These are phyloP conservation scores for Calonectria naviculata DNA, from an alignment of 2,329 filamentous ascomycete genomes.

Conservation along the genomic window DNA sequence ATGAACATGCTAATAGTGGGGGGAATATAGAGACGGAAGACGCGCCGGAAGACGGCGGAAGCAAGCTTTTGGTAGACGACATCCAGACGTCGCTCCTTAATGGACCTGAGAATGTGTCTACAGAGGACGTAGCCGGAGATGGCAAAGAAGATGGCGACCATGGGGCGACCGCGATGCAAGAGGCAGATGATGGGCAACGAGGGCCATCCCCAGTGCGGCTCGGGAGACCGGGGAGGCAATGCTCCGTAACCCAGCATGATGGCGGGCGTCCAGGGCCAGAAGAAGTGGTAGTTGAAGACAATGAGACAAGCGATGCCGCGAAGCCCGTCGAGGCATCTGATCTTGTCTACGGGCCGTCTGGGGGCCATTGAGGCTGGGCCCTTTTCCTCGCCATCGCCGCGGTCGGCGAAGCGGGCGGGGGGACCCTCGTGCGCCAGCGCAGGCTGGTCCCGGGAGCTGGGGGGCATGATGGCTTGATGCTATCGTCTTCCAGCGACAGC, in stretches of 20 bases:
- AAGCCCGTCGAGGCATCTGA: conserved; percentile 52
- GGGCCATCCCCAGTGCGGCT: conserved; percentile 45
- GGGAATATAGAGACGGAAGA: conserved; percentile 53
- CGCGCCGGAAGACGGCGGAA: conserved; percentile 50
- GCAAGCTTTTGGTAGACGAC: conserved; percentile 50
- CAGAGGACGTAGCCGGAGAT: conserved; percentile 56
- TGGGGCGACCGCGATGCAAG: conserved; percentile 51
- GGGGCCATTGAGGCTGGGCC: conserved; percentile 5
- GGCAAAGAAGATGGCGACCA: conserved; percentile 57
- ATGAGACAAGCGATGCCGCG: conserved; percentile 54
- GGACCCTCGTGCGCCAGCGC: conserved; percentile 28
- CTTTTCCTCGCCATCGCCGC: conserved; percentile 15
- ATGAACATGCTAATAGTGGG: conserved; percentile 54
- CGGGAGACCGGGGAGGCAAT: conserved; percentile 47
- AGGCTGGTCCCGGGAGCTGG: conserved; percentile 20
- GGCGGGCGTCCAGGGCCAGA: conserved; percentile 52
- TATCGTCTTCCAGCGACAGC: conserved; percentile 30
- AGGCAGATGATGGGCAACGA: conserved; percentile 54
- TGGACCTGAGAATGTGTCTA: conserved; percentile 50
- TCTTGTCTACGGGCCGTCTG: conserved; percentile 44
- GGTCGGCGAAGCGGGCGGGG: conserved; percentile 23
- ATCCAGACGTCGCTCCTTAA: conserved; percentile 49
- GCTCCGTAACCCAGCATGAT: conserved; percentile 55
- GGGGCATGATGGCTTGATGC: conserved; percentile 26
- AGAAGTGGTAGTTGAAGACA: conserved; percentile 56